These are phyloP conservation scores for Cymbomonas tetramitiformis DNA, from an alignment of 139 green algal species.

Conservation along the genomic window DNA sequence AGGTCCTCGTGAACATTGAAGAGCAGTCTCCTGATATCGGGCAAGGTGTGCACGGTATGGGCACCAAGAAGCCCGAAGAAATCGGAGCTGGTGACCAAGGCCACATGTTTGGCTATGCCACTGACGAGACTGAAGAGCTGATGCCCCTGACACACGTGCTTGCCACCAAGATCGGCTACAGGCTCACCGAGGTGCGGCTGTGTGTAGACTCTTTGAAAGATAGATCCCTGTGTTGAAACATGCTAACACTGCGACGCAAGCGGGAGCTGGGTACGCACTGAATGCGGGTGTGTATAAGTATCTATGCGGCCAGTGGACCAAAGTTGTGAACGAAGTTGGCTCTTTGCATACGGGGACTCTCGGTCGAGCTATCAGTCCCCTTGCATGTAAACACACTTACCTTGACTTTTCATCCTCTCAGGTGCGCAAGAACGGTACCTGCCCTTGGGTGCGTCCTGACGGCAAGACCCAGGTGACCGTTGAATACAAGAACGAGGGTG, in stretches of 20 bases:
- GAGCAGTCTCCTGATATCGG: conserved; percentile 98
- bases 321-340: too few relatives aligned
- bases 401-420: too few relatives aligned
- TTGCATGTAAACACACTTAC: too few relatives aligned
- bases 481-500: conserved; percentile 88
- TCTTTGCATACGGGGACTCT: too few relatives aligned
- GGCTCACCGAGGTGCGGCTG: conserved; percentile 41
- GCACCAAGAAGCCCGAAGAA: conserved; percentile 95
- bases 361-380: too few relatives aligned
- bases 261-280: too few relatives aligned
- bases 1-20: conserved; percentile 95
- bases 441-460: conserved; percentile 87
- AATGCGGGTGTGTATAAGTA: too few relatives aligned
- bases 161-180: conserved; percentile 80
- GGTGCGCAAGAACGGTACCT: conserved; percentile 40
- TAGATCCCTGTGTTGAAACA: too few relatives aligned
- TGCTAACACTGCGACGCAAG: too few relatives aligned
- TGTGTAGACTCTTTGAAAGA: too few relatives aligned
- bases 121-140: conserved; percentile 91
- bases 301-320: too few relatives aligned
- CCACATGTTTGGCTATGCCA: conserved; percentile 99
- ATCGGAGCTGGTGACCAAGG: conserved; percentile 96
- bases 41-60: conserved; percentile 93
- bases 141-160: conserved; percentile 98
- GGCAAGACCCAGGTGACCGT: conserved; percentile 99